Evolutionary conservation across 768 basidiomycete genomes (phyloP).

Genomic region (Grammothele lineata): DNA sequence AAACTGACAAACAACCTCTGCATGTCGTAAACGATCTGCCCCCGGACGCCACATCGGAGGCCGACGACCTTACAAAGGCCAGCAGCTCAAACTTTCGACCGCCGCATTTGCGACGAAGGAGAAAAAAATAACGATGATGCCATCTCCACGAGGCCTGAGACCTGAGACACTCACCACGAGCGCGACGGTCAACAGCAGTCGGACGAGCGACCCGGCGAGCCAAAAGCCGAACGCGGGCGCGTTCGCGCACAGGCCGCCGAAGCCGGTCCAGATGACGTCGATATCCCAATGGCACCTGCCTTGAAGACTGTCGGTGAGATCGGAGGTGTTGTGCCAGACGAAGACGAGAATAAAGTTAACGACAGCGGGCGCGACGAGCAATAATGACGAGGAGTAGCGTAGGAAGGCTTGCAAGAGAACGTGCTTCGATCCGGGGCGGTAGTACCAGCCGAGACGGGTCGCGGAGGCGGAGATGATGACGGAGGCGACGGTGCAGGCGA

Average conservation of each 20-base stretch:
- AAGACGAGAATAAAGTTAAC: conserved; percentile 53
- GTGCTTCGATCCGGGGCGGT: conserved; percentile 29
- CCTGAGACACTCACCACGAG: conserved; percentile 52
- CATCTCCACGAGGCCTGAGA: too few species aligned
- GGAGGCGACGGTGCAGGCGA: conserved; percentile 36
- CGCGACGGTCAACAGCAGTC: conserved; percentile 48
- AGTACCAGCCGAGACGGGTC: conserved; percentile 26
- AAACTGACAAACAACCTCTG: too few species aligned
- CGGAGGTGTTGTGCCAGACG: conserved; percentile 43
- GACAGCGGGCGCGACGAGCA: conserved; percentile 48
- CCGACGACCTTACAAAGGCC: too few species aligned
- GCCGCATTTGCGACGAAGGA: too few species aligned
- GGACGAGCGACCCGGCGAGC: conserved; percentile 48
- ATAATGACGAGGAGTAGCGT: conserved; percentile 39
- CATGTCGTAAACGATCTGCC: too few species aligned
- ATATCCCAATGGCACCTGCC: conserved; percentile 60
- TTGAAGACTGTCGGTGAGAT: conserved; percentile 32
- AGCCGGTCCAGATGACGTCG: conserved; percentile 61
- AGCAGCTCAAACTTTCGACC: too few species aligned
- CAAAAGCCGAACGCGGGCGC: conserved; percentile 47
- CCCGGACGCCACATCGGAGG: too few species aligned
- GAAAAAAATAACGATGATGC: too few species aligned
- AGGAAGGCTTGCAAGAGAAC: conserved; percentile 31
- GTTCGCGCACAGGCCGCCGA: conserved; percentile 24
- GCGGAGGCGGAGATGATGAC: conserved; percentile 38